Evolutionary conservation across 2,329 filamentous ascomycete genomes (phyloP), one percentile per base, ranked within the genome.

Genomic region (Chaetomium olivaceum): DNA sequence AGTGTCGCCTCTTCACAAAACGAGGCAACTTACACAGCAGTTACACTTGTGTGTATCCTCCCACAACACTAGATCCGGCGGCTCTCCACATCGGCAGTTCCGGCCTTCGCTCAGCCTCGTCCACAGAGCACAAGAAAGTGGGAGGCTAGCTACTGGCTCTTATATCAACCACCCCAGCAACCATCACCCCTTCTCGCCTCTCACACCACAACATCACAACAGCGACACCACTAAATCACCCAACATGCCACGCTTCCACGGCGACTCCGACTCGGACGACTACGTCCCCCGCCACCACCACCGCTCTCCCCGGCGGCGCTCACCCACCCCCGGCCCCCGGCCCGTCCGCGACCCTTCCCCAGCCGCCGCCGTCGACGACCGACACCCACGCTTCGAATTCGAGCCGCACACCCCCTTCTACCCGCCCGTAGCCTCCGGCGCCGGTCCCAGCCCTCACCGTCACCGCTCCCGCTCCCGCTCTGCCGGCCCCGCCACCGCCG

Each of bases 231-330:
- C 21, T 25, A 7, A 29, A 46, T 27, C 51, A 1, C 56, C 33
- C 36, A 58, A 14, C 54, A 68, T 69, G 68, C 65, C 66, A 0
- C 62, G 43, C 54, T 62, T 43, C 56, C 56, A 19, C 31, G 46
- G 57, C 25, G 60, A 63, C 54, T 63, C 63, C 3, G 27, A 63
- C 12, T 62, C 62, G 7, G 46, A 57, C 51, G 46, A 57, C 57
- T 58, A 62, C 51, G 43, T 50, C 65, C 61, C 73, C 36, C 75
- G 73, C 16, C n/a, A 59, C 39, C 70, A 69, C 27, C 71, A 73
- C 56, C 73, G 71, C 58, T 67, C 67, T 29, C 56, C 54, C 33
- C 57, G 51, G 69, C 67, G 62, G 16, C 68, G 68, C 46, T 58
- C 66, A 1, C 27, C 56, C 48, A 68, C 68, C 31, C 68, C 66